Evolutionary conservation across 345 rosid species (phyloP), one percentile per base, ranked within the genome.

Genomic region (Atalantia buxifolia): DNA sequence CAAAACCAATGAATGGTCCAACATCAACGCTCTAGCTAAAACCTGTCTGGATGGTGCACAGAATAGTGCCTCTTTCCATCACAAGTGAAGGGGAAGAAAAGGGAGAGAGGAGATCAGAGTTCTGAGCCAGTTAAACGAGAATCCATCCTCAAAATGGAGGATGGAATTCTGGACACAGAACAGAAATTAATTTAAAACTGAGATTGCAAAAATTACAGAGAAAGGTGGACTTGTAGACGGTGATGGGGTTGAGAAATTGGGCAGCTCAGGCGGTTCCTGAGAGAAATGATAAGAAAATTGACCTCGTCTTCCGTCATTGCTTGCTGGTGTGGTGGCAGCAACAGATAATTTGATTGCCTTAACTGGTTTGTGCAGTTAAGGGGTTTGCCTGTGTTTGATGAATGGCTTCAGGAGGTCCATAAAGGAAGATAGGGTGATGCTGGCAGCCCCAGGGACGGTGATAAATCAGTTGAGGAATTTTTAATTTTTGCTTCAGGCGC

Each of bases 331-430:
- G 25, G 83, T 95, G 71, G 95, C 96, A 14, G 90, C 88, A 16
- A 93, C 99, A 28, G 97, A 95, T 38, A 92, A 85, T 64, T 84
- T 76, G 98, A 93, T 62, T 95, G 97, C 80, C 97, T 95, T 57
- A 81, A 79, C 78, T 82, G 78, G 65, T 95, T 95, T 81, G 95
- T 95, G 66, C 97, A 91, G 88, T 92, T 87, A 8, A 90, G 79
- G 87, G 99, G 99, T 50, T 84, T 93, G 79, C 88, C 92, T 64
- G 92, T 92, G 4, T 88, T 93, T 81, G 99, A 95, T 85, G 99
- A 91, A 67, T 95, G 99, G 99, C 93, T 95, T 22, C 99, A 95
- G 84, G 98, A 95, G 84, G 86, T 93, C 72, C 99, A 93, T 70
- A 93, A 87, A 82, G 97, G 77, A 93, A 92, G 84, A 72, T 85